Evolutionary conservation across 108 stramenopile genomes (phyloP), one percentile per base, ranked within the genome.

Genomic region (Nannochloropsis gaditana): DNA sequence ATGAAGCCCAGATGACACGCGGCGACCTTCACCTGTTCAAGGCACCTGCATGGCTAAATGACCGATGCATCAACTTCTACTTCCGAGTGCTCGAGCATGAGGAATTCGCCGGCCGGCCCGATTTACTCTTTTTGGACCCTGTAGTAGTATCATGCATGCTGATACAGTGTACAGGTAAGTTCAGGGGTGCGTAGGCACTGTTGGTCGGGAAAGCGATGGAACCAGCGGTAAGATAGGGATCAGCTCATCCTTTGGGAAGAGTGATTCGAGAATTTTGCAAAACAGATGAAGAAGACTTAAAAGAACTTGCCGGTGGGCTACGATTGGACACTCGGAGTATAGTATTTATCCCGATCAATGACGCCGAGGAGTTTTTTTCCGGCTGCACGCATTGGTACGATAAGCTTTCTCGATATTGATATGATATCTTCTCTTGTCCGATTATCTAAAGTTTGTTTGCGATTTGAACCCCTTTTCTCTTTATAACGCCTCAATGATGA

Each of bases 91-190:
- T 88, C 3, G 88, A 88, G 88, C 83, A 87, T 83, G 86, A 87
- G 42, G 88, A 84, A 19, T 88, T 88, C 41, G 43, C 86, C 17
- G 86, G 80, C 2, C 86, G 85, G 17, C n/a, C 43, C 1, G 86
- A 87, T 19, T 21, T 87, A 6, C 81, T 88, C 43, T 88, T 88
- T 44, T 85, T 88, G 87, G 88, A 86, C 86, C 88, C 88, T 19
- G 86, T 86, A 3, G 88, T 88, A 11, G 88, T 88, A 44, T 88
- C 88, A 83, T 88, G 87, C 88, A 87, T 88, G 86, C 44, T 84
- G 41, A 81, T 87, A 43, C 88, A 88, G 84, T 87, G 87, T 43
- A 84, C 85, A 31, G 86, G 86, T 87, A 45, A 80, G 86, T 21
- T 5, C 44, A 45, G 44, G 2, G 59, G 8, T 73, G 59, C 19